phyloP scores from a whole-genome alignment of 2,329 filamentous ascomycete species.

The Calonectria pseudoturangicola region DNA sequence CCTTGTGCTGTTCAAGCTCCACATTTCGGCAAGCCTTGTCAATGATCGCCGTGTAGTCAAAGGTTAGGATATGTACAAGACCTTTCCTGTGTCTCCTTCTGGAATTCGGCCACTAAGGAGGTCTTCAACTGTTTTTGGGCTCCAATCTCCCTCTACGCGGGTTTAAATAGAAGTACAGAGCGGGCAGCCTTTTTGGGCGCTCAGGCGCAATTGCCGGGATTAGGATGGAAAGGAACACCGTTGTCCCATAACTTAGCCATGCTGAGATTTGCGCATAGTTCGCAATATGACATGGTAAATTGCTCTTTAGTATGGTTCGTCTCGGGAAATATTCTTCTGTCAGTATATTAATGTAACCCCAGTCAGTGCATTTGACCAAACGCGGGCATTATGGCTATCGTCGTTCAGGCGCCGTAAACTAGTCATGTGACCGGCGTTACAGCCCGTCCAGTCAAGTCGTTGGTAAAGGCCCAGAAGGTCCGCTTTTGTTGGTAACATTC shows the following conservation, averaged over 20 bases:
- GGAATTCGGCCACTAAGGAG: not conserved
- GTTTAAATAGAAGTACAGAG: not conserved
- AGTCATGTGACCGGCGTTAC: too few species aligned
- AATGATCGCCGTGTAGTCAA: not conserved
- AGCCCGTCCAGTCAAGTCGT: too few species aligned
- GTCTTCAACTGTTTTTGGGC: not conserved
- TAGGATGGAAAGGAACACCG: not conserved
- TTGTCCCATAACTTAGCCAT: conserved; percentile 1
- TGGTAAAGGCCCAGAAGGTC: too few species aligned
- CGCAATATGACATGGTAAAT: not conserved
- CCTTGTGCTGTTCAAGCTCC: not conserved
- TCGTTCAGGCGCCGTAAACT: too few species aligned
- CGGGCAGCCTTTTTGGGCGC: not conserved
- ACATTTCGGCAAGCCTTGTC: not conserved
- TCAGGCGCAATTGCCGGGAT: not conserved
- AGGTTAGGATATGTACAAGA: not conserved
- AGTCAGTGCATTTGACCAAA: too few species aligned
- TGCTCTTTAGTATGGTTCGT: too few species aligned
- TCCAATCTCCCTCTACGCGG: not conserved
- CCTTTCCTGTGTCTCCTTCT: not conserved
- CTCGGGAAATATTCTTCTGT: too few species aligned
- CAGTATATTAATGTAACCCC: too few species aligned
- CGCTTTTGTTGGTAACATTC: too few species aligned
- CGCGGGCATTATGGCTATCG: too few species aligned
- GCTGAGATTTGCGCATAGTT: not conserved